Conservation (phyloP, 805 yeast species). For the Yarrowia porcina region DNA sequence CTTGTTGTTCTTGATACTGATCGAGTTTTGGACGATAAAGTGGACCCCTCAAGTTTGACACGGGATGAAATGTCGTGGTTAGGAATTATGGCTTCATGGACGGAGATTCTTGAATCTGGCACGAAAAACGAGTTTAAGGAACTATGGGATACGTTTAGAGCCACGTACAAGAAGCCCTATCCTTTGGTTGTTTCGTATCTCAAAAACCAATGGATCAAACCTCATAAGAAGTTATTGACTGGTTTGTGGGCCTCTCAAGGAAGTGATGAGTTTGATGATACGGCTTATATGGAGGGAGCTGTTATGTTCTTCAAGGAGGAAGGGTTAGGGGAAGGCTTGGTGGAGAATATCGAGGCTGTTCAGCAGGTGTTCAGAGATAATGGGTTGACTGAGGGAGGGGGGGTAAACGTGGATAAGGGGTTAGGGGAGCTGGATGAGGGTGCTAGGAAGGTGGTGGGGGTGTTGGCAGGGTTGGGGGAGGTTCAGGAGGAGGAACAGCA, state of each 20-base stretch:
- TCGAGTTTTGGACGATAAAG: background rate
- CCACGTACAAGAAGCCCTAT: background rate
- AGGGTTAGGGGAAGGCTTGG: background rate
- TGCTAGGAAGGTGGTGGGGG: no score
- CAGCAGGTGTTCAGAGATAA: background rate
- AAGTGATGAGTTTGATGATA: background rate
- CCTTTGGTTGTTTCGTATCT: background rate
- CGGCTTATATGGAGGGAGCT: background rate
- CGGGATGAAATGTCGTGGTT: background rate
- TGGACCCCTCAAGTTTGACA: background rate
- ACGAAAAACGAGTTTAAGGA: background rate
- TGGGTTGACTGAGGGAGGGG: no score
- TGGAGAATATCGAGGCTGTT: background rate
- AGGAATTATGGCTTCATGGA: background rate
- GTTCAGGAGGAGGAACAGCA: no score
- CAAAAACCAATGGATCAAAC: background rate
- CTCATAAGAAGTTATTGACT: background rate
- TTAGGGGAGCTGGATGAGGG: no score
- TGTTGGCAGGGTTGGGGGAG: no score
- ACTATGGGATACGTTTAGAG: background rate
- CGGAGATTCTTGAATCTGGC: background rate
- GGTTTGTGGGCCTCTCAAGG: background rate
- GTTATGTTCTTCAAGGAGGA: background rate
- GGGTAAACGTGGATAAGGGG: no score
- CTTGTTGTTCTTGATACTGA: background rate